Conservation (phyloP, 1,284 basidiomycete genomes). For the Inonotus obliquus region DNA sequence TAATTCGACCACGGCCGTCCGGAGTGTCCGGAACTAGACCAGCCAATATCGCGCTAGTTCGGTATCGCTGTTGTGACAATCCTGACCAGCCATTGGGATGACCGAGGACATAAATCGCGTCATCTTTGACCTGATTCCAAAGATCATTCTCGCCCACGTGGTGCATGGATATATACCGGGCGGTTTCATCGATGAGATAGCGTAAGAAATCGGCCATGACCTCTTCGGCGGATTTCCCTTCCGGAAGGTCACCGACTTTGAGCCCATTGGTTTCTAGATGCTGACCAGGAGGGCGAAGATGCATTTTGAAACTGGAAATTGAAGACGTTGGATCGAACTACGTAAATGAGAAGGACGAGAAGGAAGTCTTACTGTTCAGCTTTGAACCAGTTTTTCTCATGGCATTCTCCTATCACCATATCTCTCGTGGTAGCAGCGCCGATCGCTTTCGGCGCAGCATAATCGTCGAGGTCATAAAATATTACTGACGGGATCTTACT, state of each 20-base stretch:
- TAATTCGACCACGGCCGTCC: conserved; percentile 60
- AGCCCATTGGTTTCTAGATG: conserved; percentile 75
- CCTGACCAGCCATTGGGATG: conserved; percentile 82
- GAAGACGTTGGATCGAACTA: conserved; percentile 7
- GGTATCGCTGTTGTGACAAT: conserved; percentile 73
- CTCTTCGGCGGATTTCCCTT: conserved; percentile 56
- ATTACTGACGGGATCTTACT: conserved; percentile 74
- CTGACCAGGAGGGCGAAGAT: conserved; percentile 68
- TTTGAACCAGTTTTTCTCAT: conserved; percentile 70
- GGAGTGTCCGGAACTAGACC: conserved; percentile 67
- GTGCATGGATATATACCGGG: conserved; percentile 64
- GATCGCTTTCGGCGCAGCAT: conserved; percentile 58
- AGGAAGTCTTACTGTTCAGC: conserved; percentile 54
- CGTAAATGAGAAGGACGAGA: conserved; percentile 1
- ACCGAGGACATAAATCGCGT: conserved; percentile 65
- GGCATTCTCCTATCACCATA: conserved; percentile 51
- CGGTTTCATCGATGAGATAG: conserved; percentile 67
- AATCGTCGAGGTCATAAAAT: conserved; percentile 51
- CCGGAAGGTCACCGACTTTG: conserved; percentile 59
- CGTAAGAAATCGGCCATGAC: conserved; percentile 74
- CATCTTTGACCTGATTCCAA: conserved; percentile 59
- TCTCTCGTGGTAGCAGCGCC: conserved; percentile 68
- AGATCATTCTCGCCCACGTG: conserved; percentile 61
- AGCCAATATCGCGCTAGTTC: conserved; percentile 60
- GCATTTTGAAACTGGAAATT: conserved; percentile 65